phyloP scores from a whole-genome alignment of 2,329 filamentous ascomycete species.

The Colletotrichum cordylinicola region DNA sequence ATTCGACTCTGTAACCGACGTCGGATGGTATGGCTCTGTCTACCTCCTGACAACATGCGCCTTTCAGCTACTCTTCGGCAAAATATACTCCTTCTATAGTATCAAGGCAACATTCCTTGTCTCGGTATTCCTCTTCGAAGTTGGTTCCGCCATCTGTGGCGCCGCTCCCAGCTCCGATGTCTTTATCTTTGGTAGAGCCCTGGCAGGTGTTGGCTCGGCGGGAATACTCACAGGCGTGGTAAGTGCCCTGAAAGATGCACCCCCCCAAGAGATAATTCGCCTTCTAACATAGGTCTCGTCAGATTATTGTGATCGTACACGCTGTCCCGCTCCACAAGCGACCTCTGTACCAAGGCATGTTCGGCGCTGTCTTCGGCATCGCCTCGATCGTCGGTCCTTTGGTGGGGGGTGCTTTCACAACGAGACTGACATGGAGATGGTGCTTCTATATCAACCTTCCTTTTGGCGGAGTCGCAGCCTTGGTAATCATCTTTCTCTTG shows the following conservation, averaged over 20 bases:
- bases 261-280: not conserved
- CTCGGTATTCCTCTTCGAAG: conserved; percentile 28
- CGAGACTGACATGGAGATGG: conserved; percentile 38
- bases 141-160: conserved; percentile 36
- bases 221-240: conserved; percentile 36
- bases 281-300: conserved; percentile 25
- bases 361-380: conserved; percentile 47
- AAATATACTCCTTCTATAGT: conserved; percentile 31
- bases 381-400: conserved; percentile 34
- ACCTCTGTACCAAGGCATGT: conserved; percentile 31
- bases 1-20: conserved; percentile 29
- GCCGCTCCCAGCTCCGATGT: conserved; percentile 32
- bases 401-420: conserved; percentile 31
- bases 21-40: conserved; percentile 33
- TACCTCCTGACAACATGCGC: conserved; percentile 31
- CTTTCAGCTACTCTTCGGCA: conserved; percentile 33
- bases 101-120: conserved; percentile 30
- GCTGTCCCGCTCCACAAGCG: conserved; percentile 44
- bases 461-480: conserved; percentile 30
- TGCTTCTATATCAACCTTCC: conserved; percentile 42
- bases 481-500: conserved; percentile 29
- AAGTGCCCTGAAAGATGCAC: not conserved
- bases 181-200: conserved; percentile 40
- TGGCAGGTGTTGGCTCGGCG: conserved; percentile 39
- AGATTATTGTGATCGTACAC: conserved; percentile 35